Base-by-base conservation (phyloP, 2,329 filamentous ascomycete species). In the Pyricularia sp. region DNA sequence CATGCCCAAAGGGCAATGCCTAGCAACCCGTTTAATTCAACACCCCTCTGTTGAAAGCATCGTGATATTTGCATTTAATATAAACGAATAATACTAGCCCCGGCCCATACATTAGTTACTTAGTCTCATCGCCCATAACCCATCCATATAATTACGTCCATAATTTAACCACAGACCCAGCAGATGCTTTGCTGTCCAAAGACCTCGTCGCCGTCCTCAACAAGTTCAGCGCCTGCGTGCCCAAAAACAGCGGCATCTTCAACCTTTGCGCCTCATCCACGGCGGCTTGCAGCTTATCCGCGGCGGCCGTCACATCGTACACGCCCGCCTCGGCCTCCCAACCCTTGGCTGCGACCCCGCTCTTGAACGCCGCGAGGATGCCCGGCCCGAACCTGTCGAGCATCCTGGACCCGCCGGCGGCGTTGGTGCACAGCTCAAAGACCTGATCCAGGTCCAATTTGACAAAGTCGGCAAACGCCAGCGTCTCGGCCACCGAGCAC, bases 361-460 rank as follows among this genome's bases (percentile, higher is more conserved):
- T 71, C 4, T 71, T 71, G 55, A 76, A 70, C 3, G 75, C 71
- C 44, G 72, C 70, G 60, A 81, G 74, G 24, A 80, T 76, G 40
- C 73, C 71, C 1, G 74, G 75, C 0, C 78, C 78, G 30, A 75
- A 68, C 7, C 68, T 66, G 53, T 75, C 73, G 61, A 80, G 70
- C 67, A 79, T 73, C 33, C 68, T 71, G 65, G 75, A 78, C 6
- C 77, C 77, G 10, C 79, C 79, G 0, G 79, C 79, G 1, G 79
- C 79, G 66, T 79, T 77, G 67, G 77, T 70, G 67, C 78, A 81
- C 62, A 81, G 73, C 44, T 78, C 77, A 61, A 76, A 74, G 2
- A 80, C 75, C 70, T 79, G 78, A 49, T 79, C 76, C 22, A 81
- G 72, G 57, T 80, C 78, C 40, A 81, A 72, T 2, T 73, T 73